Evolutionary conservation across 1,284 basidiomycete genomes (phyloP).

Genomic region (Malassezia caprae): DNA sequence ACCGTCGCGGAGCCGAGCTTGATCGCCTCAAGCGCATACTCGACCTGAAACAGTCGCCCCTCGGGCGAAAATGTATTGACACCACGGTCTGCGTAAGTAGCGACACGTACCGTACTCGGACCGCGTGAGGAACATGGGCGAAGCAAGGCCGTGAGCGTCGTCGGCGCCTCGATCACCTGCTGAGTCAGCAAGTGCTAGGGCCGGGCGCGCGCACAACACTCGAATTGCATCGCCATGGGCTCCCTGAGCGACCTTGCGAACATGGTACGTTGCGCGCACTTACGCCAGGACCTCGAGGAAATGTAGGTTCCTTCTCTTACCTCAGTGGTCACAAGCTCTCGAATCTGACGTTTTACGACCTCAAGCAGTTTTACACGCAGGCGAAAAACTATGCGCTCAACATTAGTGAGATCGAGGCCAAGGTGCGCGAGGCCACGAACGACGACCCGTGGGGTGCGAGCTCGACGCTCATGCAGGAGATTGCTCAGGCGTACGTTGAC

Average conservation of each 20-base stretch:
- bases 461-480: slow-evolving; percentile 96
- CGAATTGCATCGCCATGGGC: not conserved
- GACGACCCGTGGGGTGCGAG: slow-evolving; percentile 98
- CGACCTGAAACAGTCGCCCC: slow-evolving; percentile 85
- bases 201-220: not conserved
- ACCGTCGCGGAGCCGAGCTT: slow-evolving; percentile 84
- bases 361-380: slow-evolving; percentile 40
- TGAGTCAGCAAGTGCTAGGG: slow-evolving; percentile 4
- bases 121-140: slow-evolving; percentile 70
- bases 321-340: slow-evolving; percentile 38
- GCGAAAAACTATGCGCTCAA: slow-evolving; percentile 62
- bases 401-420: slow-evolving; percentile 91
- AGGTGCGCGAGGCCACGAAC: slow-evolving; percentile 93
- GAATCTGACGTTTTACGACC: slow-evolving; percentile 46
- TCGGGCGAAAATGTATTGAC: slow-evolving; percentile 99
- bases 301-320: slow-evolving; percentile 2
- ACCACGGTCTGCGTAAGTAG: slow-evolving; percentile 63
- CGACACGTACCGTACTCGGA: slow-evolving; percentile 69
- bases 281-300: slow-evolving; percentile 11
- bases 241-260: not conserved
- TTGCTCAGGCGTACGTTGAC: slow-evolving; percentile 61
- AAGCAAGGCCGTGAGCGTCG: not conserved
- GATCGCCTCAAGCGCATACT: slow-evolving; percentile 72
- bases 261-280: slow-evolving; percentile 9
- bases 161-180: slow-evolving; percentile 1